These are phyloP conservation scores for Aspergillus brunneoviolaceus DNA, from an alignment of 2,329 filamentous ascomycete genomes.

Conservation along the genomic window DNA sequence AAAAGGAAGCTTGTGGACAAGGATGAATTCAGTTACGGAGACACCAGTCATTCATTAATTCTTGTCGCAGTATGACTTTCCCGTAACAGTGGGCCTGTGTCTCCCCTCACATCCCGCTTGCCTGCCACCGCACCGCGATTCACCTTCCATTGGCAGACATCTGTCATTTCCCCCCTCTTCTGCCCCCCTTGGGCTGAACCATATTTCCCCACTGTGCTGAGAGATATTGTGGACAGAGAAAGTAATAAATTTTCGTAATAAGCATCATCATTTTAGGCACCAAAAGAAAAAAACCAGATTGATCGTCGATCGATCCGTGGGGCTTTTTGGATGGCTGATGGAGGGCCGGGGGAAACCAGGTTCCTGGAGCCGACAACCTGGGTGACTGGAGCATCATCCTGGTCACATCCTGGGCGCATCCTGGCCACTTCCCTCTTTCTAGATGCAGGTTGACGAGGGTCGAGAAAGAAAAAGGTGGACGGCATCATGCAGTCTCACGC, in stretches of 20 bases:
- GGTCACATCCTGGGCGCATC: not conserved
- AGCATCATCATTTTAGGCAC: not conserved
- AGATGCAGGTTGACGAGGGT: not conserved
- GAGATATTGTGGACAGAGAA: not conserved
- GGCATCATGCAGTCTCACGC: not conserved
- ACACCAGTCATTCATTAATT: not conserved
- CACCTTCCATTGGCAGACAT: not conserved
- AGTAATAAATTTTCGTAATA: not conserved
- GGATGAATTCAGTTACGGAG: not conserved
- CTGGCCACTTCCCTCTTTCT: not conserved
- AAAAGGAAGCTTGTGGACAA: not conserved
- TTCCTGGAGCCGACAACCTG: conserved; percentile 7
- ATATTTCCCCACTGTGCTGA: not conserved
- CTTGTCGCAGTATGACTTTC: not conserved
- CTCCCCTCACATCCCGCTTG: not conserved
- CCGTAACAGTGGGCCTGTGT: not conserved
- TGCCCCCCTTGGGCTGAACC: too few relatives aligned
- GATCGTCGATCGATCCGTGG: conserved; percentile 8
- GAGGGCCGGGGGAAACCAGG: not conserved
- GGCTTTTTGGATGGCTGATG: not conserved
- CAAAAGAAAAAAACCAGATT: not conserved
- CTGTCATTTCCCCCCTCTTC: not conserved
- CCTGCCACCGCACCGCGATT: not conserved
- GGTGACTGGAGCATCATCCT: conserved; percentile 1
- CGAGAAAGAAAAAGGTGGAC: not conserved